A percentile compares a stretch with the other conserved stretches of the same genome.
phyloP scores from a whole-genome alignment of 495 filamentous ascomycete species.

The Penicillium bialowiezense region DNA sequence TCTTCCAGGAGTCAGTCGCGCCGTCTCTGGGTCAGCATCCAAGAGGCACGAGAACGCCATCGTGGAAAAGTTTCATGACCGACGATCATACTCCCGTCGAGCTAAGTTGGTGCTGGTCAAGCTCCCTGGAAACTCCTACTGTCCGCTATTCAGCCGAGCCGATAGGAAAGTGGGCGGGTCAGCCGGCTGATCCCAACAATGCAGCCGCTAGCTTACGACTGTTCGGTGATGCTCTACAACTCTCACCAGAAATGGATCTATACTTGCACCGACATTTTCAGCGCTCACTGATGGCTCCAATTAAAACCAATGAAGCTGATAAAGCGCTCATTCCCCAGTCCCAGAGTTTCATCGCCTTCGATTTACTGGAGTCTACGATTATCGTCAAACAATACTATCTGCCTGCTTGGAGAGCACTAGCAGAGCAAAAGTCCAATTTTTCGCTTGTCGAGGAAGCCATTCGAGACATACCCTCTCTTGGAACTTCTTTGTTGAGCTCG shows the following conservation, averaged over 20 bases:
- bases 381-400: background rate
- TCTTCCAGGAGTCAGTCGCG: background rate
- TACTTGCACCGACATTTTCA: too few relatives aligned
- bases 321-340: background rate
- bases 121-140: background rate
- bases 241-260: too few relatives aligned
- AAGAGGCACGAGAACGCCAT: background rate
- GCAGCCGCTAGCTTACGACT: too few relatives aligned
- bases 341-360: background rate
- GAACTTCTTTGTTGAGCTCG: too few relatives aligned
- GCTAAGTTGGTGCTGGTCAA: constrained; percentile 30
- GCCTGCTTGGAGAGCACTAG: background rate
- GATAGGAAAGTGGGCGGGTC: background rate
- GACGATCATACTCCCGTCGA: constrained; percentile 37
- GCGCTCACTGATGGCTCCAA: too few relatives aligned
- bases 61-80: constrained; percentile 39
- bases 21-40: background rate
- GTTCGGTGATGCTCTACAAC: too few relatives aligned
- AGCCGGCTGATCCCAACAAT: too few relatives aligned
- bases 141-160: background rate
- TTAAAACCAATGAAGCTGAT: too few relatives aligned
- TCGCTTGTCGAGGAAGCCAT: too few relatives aligned
- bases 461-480: too few relatives aligned
- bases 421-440: too few relatives aligned
- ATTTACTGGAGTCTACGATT: background rate